phyloP scores from a whole-genome alignment of 2,329 filamentous ascomycete species.

The Clonostachys sp. region DNA sequence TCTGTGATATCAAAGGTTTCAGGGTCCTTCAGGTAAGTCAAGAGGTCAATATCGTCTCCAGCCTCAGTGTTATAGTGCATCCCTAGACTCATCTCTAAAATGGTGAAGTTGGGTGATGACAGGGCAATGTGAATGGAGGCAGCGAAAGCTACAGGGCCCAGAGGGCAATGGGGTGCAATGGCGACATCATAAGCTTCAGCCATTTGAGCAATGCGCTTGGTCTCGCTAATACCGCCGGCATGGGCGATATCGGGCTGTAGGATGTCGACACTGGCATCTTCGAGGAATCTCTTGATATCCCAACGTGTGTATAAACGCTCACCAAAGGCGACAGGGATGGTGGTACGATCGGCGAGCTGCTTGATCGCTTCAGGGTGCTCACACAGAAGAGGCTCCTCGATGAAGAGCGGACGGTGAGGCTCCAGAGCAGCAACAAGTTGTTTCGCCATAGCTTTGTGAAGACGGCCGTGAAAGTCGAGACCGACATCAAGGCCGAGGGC shows the following conservation, averaged over 20 bases:
- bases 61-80: constrained; percentile 67
- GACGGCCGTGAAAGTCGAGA: constrained; percentile 69
- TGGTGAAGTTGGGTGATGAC: constrained; percentile 56
- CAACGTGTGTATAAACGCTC: constrained; percentile 65
- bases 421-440: constrained; percentile 63
- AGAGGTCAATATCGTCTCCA: constrained; percentile 46
- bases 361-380: constrained; percentile 58
- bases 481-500: constrained; percentile 64
- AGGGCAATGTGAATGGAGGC: constrained; percentile 62
- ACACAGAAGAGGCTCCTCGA: constrained; percentile 66
- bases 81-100: constrained; percentile 70
- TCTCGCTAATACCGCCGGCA: constrained; percentile 64
- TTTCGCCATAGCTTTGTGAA: constrained; percentile 72
- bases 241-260: constrained; percentile 67
- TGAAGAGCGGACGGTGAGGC: constrained; percentile 62
- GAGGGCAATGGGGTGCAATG: constrained; percentile 64
- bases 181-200: constrained; percentile 65
- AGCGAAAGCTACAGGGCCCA: constrained; percentile 65
- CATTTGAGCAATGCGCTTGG: constrained; percentile 61
- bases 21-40: constrained; percentile 59
- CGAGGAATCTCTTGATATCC: constrained; percentile 66
- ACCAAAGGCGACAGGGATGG: constrained; percentile 62
- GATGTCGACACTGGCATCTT: constrained; percentile 60
- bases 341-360: constrained; percentile 26
- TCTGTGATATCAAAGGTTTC: constrained; percentile 54